Evolutionary conservation across 1,139 yeast genomes (phyloP), one percentile per base, ranked within the genome.

Genomic region (Diutina sp.): DNA sequence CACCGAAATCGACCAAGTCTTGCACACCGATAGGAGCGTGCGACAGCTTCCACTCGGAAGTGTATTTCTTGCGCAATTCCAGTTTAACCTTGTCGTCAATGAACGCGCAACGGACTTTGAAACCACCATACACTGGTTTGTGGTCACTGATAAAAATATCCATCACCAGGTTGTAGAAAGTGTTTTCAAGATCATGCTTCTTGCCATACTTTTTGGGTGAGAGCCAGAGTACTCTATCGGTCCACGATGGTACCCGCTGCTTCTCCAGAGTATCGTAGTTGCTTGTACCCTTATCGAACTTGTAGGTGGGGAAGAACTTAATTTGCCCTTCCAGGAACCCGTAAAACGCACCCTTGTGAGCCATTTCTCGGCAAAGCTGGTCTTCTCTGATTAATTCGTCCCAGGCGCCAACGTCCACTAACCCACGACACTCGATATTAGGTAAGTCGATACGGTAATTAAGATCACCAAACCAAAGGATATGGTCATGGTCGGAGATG

Each of bases 181-280:
- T 16, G 28, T 51, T 46, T 14, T 6, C 25, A n/a, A 50, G 2
- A 29, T 50, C 53, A n/a, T 8, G 25, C 14, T 21, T 21, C 4
- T 32, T 30, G n/a, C 29, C 29, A 32, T 32, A 50, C 53, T 50
- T 50, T 12, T 32, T 30, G 9, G 53, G 53, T 2, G 45, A 32
- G 3, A 50, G 9, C 53, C 53, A 50, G 21, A 50, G 8, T 21
- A 50, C 53, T 7, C 97, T 76, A 68, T 93, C 99, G 8, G 98
- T 91, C 99, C 99, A 93, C 0, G 98, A 93, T 0, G 99, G 99
- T 0, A 90, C 83, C 62, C 99, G 79, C 63, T 87, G 93, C 69
- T 93, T 93, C 65, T 91, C 98, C 53, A 67, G 63, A 4, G 69
- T 61, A 68, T 93, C 99, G 67, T 95, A 86, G 3, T 91, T 77